These are phyloP conservation scores for Aspergillus brasiliensis DNA, from an alignment of 2,329 filamentous ascomycete genomes.

Conservation along the genomic window DNA sequence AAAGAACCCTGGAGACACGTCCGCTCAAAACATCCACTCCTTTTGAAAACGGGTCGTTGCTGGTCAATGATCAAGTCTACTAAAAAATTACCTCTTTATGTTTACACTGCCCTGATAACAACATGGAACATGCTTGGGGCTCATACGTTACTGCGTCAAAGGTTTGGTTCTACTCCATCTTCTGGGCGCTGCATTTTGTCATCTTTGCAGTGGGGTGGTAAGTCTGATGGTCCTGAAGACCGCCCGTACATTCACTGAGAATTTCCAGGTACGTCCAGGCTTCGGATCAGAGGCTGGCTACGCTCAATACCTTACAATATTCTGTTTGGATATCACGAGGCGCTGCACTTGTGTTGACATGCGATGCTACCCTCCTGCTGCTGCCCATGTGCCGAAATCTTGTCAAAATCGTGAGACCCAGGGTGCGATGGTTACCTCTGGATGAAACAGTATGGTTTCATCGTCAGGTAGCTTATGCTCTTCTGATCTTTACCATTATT, in stretches of 20 bases:
- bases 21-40: not conserved
- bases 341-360: constrained; percentile 79
- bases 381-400: constrained; percentile 94
- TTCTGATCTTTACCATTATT: constrained; percentile 77
- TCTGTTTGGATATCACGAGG: constrained; percentile 97
- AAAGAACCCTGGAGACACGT: not conserved
- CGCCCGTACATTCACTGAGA: constrained; percentile 24
- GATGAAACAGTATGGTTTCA: constrained; percentile 98
- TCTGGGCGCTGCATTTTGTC: constrained; percentile 75
- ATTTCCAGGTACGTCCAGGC: constrained; percentile 74
- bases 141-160: constrained; percentile 71
- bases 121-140: constrained; percentile 41
- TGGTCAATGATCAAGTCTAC: constrained; percentile 24
- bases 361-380: constrained; percentile 85
- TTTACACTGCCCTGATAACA: constrained; percentile 41
- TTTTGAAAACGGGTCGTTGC: constrained; percentile 28
- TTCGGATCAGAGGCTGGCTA: constrained; percentile 66
- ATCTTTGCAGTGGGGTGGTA: constrained; percentile 88
- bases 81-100: constrained; percentile 4
- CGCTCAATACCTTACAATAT: constrained; percentile 77
- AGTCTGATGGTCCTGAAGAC: constrained; percentile 32
- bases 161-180: constrained; percentile 76
- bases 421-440: constrained; percentile 84
- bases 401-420: constrained; percentile 80
- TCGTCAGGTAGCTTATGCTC: constrained; percentile 85